Evolutionary conservation across 1,284 basidiomycete species (phyloP).

Genomic region (Tilletia horrida): DNA sequence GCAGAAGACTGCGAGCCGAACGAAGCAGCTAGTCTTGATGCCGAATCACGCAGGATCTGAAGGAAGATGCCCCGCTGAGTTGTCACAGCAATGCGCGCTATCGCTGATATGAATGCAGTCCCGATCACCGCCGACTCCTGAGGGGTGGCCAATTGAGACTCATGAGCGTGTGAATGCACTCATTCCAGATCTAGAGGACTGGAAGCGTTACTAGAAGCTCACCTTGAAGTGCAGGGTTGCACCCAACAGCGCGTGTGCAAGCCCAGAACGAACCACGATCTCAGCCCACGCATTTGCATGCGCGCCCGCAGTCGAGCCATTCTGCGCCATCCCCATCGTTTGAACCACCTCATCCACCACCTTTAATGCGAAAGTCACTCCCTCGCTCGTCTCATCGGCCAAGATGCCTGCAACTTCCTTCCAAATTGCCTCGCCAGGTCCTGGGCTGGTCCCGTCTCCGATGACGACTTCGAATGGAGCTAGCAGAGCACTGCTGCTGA

Average conservation of each 20-base stretch:
- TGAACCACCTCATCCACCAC: constrained; percentile 6
- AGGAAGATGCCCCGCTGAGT: constrained; percentile 32
- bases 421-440: constrained; percentile 32
- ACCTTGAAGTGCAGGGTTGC: constrained; percentile 35
- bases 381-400: constrained; percentile 39
- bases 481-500: constrained; percentile 45
- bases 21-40: constrained; percentile 16
- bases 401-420: constrained; percentile 36
- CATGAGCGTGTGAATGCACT: too few species aligned
- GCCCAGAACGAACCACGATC: constrained; percentile 30
- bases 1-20: constrained; percentile 5
- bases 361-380: constrained; percentile 39
- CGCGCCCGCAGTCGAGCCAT: too few species aligned
- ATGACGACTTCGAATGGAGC: constrained; percentile 40
- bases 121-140: constrained; percentile 43
- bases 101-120: constrained; percentile 38
- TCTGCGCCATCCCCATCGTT: background rate
- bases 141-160: too few species aligned
- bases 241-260: constrained; percentile 39
- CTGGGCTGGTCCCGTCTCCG: constrained; percentile 21
- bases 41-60: constrained; percentile 30
- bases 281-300: constrained; percentile 18
- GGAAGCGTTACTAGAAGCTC: too few species aligned
- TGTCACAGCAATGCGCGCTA: constrained; percentile 41
- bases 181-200: too few species aligned